Percentiles rank a stretch among this genome's conserved stretches.
These are phyloP conservation scores for Telfairia occidentalis DNA, from an alignment of 331 rosid species.

Conservation along the genomic window DNA sequence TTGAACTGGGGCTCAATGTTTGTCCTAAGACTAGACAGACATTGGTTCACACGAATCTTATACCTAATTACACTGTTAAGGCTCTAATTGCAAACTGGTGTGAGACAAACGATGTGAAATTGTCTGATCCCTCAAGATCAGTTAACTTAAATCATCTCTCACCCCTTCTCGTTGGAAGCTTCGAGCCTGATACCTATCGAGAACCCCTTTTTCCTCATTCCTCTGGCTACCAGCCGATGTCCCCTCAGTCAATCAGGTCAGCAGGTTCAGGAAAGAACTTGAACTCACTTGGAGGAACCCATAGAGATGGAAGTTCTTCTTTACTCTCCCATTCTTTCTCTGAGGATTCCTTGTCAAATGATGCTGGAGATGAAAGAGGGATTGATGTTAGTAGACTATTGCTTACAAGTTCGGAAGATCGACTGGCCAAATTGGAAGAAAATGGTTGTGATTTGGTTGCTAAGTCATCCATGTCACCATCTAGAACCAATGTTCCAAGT, in stretches of 20 bases:
- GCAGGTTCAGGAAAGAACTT: constrained; percentile 40
- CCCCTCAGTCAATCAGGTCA: constrained; percentile 53
- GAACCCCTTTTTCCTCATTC: constrained; percentile 52
- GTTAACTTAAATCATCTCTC: constrained; percentile 39
- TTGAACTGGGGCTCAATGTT: constrained; percentile 76
- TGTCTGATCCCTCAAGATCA: constrained; percentile 48
- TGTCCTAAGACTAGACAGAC: constrained; percentile 97
- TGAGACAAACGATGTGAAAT: constrained; percentile 72
- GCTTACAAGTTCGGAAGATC: constrained; percentile 41
- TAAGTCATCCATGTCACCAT: constrained; percentile 51
- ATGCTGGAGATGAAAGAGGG: constrained; percentile 42
- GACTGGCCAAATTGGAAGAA: constrained; percentile 42
- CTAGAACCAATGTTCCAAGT: constrained; percentile 46
- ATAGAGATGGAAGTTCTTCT: constrained; percentile 36
- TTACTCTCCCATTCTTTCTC: constrained; percentile 67
- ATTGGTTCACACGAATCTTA: constrained; percentile 71
- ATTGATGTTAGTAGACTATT: constrained; percentile 44
- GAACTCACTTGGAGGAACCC: constrained; percentile 35
- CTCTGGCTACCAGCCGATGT: constrained; percentile 48
- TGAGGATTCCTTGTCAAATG: constrained; percentile 61
- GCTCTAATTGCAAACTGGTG: constrained; percentile 98
- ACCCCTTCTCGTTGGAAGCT: constrained; percentile 40
- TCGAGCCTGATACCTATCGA: constrained; percentile 49
- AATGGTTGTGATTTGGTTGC: constrained; percentile 39
- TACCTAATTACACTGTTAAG: constrained; percentile 94